phyloP scores from a whole-genome alignment of 495 filamentous ascomycete species.

The Penicillium pancosmium region DNA sequence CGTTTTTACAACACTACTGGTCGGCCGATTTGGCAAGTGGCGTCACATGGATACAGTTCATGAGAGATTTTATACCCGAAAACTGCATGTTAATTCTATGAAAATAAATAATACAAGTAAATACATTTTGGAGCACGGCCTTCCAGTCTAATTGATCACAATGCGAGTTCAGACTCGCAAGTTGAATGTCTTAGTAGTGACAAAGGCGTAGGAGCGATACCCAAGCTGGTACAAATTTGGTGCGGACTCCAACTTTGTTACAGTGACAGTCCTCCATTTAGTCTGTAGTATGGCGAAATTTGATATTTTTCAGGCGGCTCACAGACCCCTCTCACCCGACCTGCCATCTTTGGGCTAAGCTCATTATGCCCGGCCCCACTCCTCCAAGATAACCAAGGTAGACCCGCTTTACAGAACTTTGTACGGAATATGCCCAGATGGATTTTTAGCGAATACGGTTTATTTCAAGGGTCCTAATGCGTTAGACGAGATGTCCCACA shows the following conservation, averaged over 20 bases:
- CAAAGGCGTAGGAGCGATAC: background rate
- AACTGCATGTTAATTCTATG: constrained; percentile 18
- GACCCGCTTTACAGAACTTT: background rate
- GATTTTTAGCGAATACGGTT: background rate
- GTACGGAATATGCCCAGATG: background rate
- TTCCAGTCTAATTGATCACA: background rate
- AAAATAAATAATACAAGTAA: background rate
- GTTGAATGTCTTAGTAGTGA: background rate
- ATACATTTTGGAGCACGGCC: too few relatives aligned
- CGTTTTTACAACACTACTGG: constrained; percentile 25
- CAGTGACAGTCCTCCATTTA: background rate
- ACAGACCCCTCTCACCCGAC: background rate
- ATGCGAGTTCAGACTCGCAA: background rate
- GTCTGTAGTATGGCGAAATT: background rate
- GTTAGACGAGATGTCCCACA: background rate
- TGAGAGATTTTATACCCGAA: constrained; percentile 10
- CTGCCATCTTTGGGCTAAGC: constrained; percentile 2
- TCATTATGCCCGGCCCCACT: background rate
- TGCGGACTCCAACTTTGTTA: too few relatives aligned
- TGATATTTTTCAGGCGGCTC: background rate
- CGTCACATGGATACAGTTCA: constrained; percentile 21
- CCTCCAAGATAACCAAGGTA: background rate
- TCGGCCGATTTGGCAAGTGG: constrained; percentile 6
- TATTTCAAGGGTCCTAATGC: background rate
- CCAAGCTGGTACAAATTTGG: too few relatives aligned